phyloP scores from a whole-genome alignment of 345 rosid genomes.

The Diplotaxis tenuifolia region DNA sequence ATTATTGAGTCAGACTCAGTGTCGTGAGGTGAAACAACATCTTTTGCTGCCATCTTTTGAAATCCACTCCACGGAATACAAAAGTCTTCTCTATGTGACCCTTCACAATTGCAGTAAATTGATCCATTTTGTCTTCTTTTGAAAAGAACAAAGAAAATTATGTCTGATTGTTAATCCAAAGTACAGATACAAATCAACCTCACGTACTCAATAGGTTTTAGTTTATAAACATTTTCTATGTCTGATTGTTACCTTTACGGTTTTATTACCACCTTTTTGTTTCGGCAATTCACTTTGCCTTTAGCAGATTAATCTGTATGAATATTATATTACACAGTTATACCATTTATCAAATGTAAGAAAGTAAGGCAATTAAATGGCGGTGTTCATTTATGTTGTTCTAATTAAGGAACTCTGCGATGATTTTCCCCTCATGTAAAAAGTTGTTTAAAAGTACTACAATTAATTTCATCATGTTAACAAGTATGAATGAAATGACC shows the following conservation, averaged over 20 bases:
- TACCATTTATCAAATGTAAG: neutral
- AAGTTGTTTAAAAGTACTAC: neutral
- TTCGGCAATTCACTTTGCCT: neutral
- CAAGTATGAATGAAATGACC: slow-evolving; percentile 8
- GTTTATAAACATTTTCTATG: no score
- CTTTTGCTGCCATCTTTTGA: no score
- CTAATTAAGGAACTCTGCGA: neutral
- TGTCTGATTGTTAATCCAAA: no score
- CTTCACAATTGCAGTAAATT: no score
- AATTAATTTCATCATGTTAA: neutral
- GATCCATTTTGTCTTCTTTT: no score
- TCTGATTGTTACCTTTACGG: neutral
- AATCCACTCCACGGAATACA: no score
- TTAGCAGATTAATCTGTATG: neutral
- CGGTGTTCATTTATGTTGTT: neutral
- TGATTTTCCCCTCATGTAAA: neutral
- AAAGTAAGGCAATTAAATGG: neutral
- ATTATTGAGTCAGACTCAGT: no score
- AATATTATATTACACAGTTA: neutral
- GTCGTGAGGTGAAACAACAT: no score
- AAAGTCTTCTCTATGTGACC: no score
- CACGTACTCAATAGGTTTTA: no score
- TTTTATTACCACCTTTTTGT: neutral
- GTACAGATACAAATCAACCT: no score
- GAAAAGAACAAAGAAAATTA: no score